Evolutionary conservation across 164 flowering plant genomes (phyloP).

Genomic region (Warburgia ugandensis): DNA sequence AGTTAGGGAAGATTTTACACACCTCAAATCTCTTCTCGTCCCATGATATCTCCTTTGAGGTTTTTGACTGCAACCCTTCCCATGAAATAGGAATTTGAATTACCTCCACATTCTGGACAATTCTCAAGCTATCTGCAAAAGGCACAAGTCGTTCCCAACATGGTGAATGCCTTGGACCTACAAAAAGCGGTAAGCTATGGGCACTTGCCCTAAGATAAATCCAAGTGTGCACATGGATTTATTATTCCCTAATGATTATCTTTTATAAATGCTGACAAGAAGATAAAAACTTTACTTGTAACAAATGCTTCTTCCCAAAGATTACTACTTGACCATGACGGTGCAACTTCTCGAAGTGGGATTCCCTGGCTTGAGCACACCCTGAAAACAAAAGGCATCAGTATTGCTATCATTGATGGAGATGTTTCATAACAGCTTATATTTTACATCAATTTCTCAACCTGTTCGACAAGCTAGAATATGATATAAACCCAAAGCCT

Average conservation of each 20-base stretch:
- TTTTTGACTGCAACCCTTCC: slow-evolving; percentile 36
- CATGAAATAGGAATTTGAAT: slow-evolving; percentile 57
- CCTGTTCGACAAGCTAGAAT: too few relatives aligned
- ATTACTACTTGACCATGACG: slow-evolving; percentile 60
- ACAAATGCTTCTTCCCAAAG: slow-evolving; percentile 85
- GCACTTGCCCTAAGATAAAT: too few relatives aligned
- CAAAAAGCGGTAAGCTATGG: neutral
- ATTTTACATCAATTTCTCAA: too few relatives aligned
- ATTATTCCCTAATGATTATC: neutral
- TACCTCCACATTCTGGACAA: slow-evolving; percentile 69
- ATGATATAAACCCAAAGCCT: too few relatives aligned
- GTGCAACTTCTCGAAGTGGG: slow-evolving; percentile 68
- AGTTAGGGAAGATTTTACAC: slow-evolving; percentile 2
- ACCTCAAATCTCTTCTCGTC: slow-evolving; percentile 66
- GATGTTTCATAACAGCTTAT: too few relatives aligned
- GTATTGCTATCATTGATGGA: too few relatives aligned
- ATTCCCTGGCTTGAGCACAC: slow-evolving; percentile 58
- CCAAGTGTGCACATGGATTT: neutral
- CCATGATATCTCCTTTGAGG: slow-evolving; percentile 60
- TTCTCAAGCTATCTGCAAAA: slow-evolving; percentile 71
- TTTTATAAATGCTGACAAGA: neutral
- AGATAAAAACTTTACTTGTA: slow-evolving; percentile 45
- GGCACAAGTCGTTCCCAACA: neutral
- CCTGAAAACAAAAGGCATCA: slow-evolving; percentile 43
- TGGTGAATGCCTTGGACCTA: neutral